Conservation (phyloP, 2,329 filamentous ascomycete genomes). For the Aspergillus sojae region DNA sequence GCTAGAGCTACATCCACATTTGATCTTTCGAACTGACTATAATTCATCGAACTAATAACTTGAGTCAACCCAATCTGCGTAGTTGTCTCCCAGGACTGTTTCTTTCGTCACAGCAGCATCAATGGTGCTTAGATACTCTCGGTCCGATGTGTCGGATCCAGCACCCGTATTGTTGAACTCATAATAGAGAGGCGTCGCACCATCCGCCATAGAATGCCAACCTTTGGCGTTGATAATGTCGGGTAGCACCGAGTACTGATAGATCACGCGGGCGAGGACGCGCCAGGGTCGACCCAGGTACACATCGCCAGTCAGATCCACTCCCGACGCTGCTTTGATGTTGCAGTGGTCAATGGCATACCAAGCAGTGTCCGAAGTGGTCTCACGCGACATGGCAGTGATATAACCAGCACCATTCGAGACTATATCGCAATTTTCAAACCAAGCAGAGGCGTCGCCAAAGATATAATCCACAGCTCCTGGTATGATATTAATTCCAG, state of each 20-base stretch:
- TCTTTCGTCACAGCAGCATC: neutral
- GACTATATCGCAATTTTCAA: conserved; percentile 35
- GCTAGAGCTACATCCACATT: neutral
- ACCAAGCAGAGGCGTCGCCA: conserved; percentile 34
- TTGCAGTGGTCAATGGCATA: conserved; percentile 36
- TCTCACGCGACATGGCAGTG: conserved; percentile 34
- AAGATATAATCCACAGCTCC: conserved; percentile 42
- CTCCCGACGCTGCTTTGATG: conserved; percentile 23
- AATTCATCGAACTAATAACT: neutral
- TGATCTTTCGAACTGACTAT: neutral
- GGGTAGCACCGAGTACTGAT: conserved; percentile 32
- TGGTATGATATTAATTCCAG: conserved; percentile 4
- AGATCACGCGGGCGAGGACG: conserved; percentile 37
- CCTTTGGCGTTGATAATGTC: conserved; percentile 34
- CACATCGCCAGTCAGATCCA: conserved; percentile 25
- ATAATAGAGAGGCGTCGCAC: conserved; percentile 35
- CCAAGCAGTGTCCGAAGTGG: conserved; percentile 28
- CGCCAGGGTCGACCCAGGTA: conserved; percentile 41
- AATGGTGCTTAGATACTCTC: neutral
- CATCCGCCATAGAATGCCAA: conserved; percentile 36
- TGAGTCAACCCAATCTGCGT: neutral
- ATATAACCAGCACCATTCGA: conserved; percentile 36
- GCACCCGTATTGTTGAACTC: conserved; percentile 21
- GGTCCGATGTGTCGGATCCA: neutral
- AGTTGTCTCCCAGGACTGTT: neutral